phyloP scores from a whole-genome alignment of 2,329 filamentous ascomycete genomes.

The Fusarium pseudocircinatum region DNA sequence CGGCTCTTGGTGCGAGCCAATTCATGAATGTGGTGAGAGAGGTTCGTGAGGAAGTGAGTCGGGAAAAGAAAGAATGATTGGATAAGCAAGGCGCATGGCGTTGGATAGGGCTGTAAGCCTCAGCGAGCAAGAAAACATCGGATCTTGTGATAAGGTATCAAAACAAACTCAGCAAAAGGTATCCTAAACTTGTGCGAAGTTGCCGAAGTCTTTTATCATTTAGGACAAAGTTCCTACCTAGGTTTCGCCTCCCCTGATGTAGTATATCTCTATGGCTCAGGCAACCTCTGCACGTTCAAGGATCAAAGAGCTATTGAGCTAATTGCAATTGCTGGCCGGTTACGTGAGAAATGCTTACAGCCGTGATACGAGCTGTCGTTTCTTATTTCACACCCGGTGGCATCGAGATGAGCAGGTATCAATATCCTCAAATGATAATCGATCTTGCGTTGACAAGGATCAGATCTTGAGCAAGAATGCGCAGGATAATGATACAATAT shows the following conservation, averaged over 20 bases:
- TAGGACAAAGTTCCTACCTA: not conserved
- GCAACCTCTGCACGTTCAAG: not conserved
- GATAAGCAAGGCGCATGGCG: not conserved
- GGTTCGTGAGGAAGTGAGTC: constrained; percentile 34
- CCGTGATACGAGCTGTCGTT: not conserved
- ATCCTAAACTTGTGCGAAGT: not conserved
- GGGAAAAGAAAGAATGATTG: constrained; percentile 30
- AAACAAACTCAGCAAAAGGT: not conserved
- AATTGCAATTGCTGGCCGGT: not conserved
- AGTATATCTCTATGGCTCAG: not conserved
- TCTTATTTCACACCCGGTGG: not conserved
- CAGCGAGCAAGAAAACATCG: not conserved
- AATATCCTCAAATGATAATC: not conserved
- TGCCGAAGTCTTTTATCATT: too few relatives aligned
- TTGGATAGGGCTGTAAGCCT: not conserved
- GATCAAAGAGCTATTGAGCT: not conserved
- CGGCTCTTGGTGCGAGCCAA: constrained; percentile 61
- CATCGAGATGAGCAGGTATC: not conserved
- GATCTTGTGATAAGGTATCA: not conserved
- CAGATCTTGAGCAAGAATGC: constrained; percentile 34
- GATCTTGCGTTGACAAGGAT: not conserved
- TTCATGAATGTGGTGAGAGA: constrained; percentile 49
- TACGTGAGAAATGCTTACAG: not conserved
- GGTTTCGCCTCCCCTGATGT: not conserved
- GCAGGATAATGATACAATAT: constrained; percentile 24